Evolutionary conservation across 2,329 filamentous ascomycete species (phyloP).

Genomic region (Saccharata proteae): DNA sequence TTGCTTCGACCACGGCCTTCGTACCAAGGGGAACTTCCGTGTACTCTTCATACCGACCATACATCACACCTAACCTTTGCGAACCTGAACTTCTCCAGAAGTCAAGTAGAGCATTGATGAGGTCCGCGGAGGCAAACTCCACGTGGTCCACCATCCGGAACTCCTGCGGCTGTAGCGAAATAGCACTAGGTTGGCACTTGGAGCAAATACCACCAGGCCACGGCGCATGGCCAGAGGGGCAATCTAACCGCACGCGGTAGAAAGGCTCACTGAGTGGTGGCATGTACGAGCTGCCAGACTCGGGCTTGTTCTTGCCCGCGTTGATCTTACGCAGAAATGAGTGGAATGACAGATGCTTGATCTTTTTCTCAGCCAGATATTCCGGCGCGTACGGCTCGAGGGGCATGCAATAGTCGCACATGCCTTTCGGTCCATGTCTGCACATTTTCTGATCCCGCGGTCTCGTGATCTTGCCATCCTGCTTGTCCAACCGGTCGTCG

Average conservation of each 20-base stretch:
- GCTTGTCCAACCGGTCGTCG: conserved; percentile 75
- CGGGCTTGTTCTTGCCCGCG: conserved; percentile 88
- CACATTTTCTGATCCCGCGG: conserved; percentile 75
- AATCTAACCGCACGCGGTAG: conserved; percentile 78
- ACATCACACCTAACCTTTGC: conserved; percentile 81
- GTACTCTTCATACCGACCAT: conserved; percentile 85
- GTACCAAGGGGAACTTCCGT: conserved; percentile 83
- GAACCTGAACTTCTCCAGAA: conserved; percentile 79
- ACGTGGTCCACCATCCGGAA: conserved; percentile 98
- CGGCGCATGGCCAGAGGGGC: conserved; percentile 80
- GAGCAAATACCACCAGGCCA: conserved; percentile 97
- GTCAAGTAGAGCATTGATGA: conserved; percentile 83
- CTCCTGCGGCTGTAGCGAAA: conserved; percentile 82
- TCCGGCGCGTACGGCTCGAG: conserved; percentile 84
- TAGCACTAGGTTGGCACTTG: conserved; percentile 95
- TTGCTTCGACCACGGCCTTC: conserved; percentile 91
- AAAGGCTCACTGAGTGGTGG: conserved; percentile 88
- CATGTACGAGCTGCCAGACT: conserved; percentile 89
- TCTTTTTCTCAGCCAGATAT: conserved; percentile 89
- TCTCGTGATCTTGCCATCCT: conserved; percentile 78
- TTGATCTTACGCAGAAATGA: conserved; percentile 91
- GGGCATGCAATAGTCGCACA: conserved; percentile 99
- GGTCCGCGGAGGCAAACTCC: conserved; percentile 74
- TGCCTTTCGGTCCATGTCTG: conserved; percentile 88
- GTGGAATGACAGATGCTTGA: conserved; percentile 97